Percentiles rank a stretch among this genome's conserved stretches.
Conservation (phyloP, 2,329 filamentous ascomycete genomes). For the Fusarium oligoseptatum region DNA sequence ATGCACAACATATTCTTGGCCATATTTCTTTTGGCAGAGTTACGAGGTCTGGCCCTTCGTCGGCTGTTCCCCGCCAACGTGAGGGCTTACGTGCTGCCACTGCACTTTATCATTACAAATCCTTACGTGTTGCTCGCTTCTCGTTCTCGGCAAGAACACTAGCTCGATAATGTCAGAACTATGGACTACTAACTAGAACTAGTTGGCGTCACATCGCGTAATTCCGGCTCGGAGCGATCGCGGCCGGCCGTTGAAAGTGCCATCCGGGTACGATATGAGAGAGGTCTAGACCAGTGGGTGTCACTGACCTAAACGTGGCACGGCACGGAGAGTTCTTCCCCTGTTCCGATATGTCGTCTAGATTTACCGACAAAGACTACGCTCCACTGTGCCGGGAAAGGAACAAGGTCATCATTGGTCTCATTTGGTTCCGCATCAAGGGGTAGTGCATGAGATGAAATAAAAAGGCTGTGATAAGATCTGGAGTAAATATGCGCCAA, state of each 20-base stretch:
- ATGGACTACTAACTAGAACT: constrained; percentile 35
- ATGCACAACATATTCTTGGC: constrained; percentile 56
- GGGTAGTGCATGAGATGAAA: constrained; percentile 59
- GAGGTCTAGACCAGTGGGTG: constrained; percentile 50
- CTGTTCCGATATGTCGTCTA: constrained; percentile 3
- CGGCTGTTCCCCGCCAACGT: constrained; percentile 40
- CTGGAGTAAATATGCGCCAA: neutral
- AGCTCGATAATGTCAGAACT: rapidly evolving
- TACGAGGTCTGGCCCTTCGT: constrained; percentile 61
- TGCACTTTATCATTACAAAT: constrained; percentile 50
- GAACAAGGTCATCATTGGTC: constrained; percentile 63
- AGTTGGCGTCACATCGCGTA: constrained; percentile 69
- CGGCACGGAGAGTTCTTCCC: neutral
- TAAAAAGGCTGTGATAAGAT: neutral
- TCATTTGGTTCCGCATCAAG: constrained; percentile 57
- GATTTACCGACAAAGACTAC: constrained; percentile 59
- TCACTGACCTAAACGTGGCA: constrained; percentile 50
- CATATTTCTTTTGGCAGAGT: constrained; percentile 48
- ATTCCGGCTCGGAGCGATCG: constrained; percentile 70
- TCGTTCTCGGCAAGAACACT: neutral
- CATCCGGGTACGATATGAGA: constrained; percentile 64
- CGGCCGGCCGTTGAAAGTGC: constrained; percentile 72
- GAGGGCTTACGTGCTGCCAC: constrained; percentile 46
- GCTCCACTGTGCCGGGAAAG: constrained; percentile 54
- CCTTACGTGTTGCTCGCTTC: constrained; percentile 47